Evolutionary conservation across 2,329 filamentous ascomycete genomes (phyloP).

Genomic region (Teratosphaeria destructans): DNA sequence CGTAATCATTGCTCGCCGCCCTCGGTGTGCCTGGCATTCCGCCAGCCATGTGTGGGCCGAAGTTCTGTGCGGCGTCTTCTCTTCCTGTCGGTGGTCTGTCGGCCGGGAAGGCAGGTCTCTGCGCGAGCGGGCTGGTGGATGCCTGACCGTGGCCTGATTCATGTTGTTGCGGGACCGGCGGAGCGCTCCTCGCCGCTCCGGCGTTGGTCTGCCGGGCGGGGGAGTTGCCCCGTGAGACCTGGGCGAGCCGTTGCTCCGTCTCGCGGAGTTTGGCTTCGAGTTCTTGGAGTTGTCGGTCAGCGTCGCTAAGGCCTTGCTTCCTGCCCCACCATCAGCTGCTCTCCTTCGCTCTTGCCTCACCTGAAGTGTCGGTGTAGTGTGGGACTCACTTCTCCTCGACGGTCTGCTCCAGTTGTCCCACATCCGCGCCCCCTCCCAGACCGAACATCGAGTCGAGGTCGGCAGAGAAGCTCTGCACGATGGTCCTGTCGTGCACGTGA

Average conservation of each 20-base stretch:
- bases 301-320: constrained; percentile 65
- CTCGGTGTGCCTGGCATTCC: constrained; percentile 12
- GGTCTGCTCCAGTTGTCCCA: constrained; percentile 62
- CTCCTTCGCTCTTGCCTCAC: neutral
- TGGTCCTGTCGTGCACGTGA: constrained; percentile 48
- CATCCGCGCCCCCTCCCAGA: constrained; percentile 64
- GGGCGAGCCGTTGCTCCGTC: constrained; percentile 64
- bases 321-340: constrained; percentile 35
- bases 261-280: constrained; percentile 76
- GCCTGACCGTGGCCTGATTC: constrained; percentile 5
- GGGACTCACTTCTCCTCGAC: constrained; percentile 67
- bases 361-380: neutral
- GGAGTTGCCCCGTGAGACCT: constrained; percentile 21
- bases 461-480: constrained; percentile 76
- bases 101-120: constrained; percentile 15
- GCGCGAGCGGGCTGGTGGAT: constrained; percentile 15
- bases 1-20: constrained; percentile 19
- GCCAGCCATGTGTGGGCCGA: constrained; percentile 17
- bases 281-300: constrained; percentile 70
- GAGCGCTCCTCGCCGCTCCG: constrained; percentile 10
- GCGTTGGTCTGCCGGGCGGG: constrained; percentile 13
- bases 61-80: constrained; percentile 12
- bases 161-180: neutral
- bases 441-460: constrained; percentile 84
- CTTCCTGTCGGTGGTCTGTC: constrained; percentile 13